Evolutionary conservation across 2,329 filamentous ascomycete genomes (phyloP), one percentile per base, ranked within the genome.

Genomic region (Diaporthe batatas): DNA sequence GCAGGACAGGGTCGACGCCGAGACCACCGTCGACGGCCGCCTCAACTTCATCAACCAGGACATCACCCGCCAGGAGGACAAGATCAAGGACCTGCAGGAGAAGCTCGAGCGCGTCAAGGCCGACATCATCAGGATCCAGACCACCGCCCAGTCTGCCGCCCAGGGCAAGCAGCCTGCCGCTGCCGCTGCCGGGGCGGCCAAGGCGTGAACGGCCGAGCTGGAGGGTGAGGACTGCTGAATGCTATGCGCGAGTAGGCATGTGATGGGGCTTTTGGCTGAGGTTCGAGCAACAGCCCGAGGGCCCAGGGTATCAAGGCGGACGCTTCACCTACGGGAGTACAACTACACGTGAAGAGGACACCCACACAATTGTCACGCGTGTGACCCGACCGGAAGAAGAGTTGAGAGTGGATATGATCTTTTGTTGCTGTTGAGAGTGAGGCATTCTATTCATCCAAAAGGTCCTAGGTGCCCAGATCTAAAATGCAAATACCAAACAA

Each of bases 41-140:
- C 83, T 99, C 67, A 95, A 98, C 76, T 98, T 96, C 80, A 99
- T 99, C 76, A 89, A 92, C 76, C 94, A 96, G 79, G 96, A 99
- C 81, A 96, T 98, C 95, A 74, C 74, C 1, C 78, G 81, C 34
- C 77, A 87, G 58, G 89, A 91, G 73, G 79, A 75, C 3, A 85
- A 86, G 77, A 90, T 91, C 77, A 87, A 86, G 77, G 88, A 90
- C 68, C 82, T 82, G 1, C 88, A 91, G 78, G 84, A 82, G 10
- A 90, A 88, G 80, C 82, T 89, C 25, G 88, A 91, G 77, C 88
- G 84, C 80, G 89, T 90, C 82, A 90, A 89, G 82, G 82, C 81
- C 34, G 88, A 91, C 77, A 90, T 91, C 74, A 89, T 91, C 59
- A 87, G 89, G 77, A 77, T 85, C 11, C 89, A 91, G 77, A 81